Evolutionary conservation across 2,329 filamentous ascomycete species (phyloP), one percentile per base, ranked within the genome.

Genomic region (Talaromyces atroroseus): DNA sequence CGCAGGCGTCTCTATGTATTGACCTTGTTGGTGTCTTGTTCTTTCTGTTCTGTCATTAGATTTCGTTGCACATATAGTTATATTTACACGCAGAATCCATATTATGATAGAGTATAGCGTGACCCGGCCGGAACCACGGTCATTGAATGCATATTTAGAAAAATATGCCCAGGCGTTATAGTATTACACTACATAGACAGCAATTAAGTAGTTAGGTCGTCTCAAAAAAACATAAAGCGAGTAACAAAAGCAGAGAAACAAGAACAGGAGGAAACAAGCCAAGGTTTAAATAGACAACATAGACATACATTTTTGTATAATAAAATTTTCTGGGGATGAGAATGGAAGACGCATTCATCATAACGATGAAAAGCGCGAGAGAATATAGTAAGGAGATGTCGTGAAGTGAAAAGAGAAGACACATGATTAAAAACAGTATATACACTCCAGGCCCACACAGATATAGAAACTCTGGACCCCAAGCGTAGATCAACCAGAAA

Each of bases 381-480:
- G 16, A 36, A 49, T 49, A 49, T 49, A 32, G 42, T 24, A 36
- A 26, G 44, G 46, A 18, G 23, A 29, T 23, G 46, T 29, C 24
- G 24, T 49, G 20, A 49, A 29, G 20, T 38, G 14, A 40, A 2
- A 16, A 44, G 49, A 18, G 26, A 42, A 20, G n/a, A 44, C 50
- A 52, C 42, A 47, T 38, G 32, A 49, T 56, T 56, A 56, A 36
- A 36, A 56, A 45, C 49, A 49, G n/a, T 57, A 57, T 52, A 49
- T 45, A 57, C 54, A 53, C 49, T 38, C 46, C 56, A 54, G 40
- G 56, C 42, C 54, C 44, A 23, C 24, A 20, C 14, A 16, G 20
- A 18, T 14, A 32, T 44, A 24, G 29, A 38, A 40, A 23, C 36
- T 26, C 29, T 50, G 40, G 54, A 45, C 45, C 5, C 38, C 12